Base-by-base conservation (phyloP, 2,329 filamentous ascomycete species). In the Xylaria sp. region DNA sequence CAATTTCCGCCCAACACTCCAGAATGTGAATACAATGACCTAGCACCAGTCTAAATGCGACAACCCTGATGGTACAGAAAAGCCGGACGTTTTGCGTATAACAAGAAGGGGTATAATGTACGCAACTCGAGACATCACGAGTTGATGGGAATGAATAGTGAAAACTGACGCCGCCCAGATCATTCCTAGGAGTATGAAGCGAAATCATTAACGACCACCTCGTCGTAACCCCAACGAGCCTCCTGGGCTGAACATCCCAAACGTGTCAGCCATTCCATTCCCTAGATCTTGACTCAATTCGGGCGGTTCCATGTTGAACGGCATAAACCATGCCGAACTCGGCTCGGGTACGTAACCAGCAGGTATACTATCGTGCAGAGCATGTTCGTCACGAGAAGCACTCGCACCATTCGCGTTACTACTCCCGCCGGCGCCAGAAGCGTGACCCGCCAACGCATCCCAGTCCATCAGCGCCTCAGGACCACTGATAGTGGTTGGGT, bases 251-350 rank as follows among this genome's bases (percentile, higher is more conserved):
- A 88, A 87, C 75, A 88, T 83, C 33, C 81, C 81, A 72, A 88
- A 88, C 10, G 80, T 80, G 69, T 88, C 87, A 31, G 85, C 79
- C 71, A 86, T 76, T 8, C 79, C 80, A 33, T 83, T 75, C 23
- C 79, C 79, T 62, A 84, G 72, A 46, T 87, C 86, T 63, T 86
- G 85, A 7, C 82, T 81, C 51, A 88, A 80, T 66, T 89, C 88
- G 0, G 92, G 90, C 23, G 94, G 92, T 67, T 96, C 92, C 81
- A 97, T 89, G 78, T 97, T 97, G 81, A 97, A 97, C 1, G 94
- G 94, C 84, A 97, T 90, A 79, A 97, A 97, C 93, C 94, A 98
- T 5, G 92, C 93, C 62, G 90, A 91, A 60, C 83, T 86, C 1
- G 85, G 82, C 69, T 89, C 86, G 39, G 74, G 48, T 23, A 75